Conservation (phyloP, 192 early-diverging fungal genomes). For the Backusella australiensis region DNA sequence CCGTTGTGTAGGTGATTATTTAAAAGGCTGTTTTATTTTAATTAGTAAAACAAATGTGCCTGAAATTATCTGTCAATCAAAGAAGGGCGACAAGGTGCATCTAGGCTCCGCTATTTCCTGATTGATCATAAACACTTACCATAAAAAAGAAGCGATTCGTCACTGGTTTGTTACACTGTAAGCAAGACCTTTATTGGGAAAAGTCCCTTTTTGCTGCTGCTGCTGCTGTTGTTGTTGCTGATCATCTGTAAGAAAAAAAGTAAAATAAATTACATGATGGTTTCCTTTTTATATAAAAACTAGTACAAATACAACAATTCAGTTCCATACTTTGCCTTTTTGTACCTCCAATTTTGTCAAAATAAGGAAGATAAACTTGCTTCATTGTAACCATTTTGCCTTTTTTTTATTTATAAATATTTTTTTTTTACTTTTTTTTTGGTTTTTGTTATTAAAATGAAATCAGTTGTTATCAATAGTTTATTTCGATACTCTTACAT, state of each 20-base stretch:
- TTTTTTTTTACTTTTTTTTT: not conserved
- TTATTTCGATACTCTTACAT: not conserved
- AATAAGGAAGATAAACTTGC: constrained; percentile 4
- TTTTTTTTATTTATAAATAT: constrained; percentile 5
- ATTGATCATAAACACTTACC: not conserved
- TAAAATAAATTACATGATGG: not conserved
- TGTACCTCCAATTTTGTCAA: not conserved
- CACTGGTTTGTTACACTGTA: not conserved
- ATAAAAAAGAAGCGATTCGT: not conserved
- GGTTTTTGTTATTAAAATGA: not conserved
- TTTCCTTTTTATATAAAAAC: constrained; percentile 5
- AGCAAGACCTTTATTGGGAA: not conserved
- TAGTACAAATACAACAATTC: not conserved
- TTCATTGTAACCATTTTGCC: constrained; percentile 1
- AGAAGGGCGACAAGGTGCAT: not conserved
- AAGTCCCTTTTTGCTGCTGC: not conserved
- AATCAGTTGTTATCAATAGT: not conserved
- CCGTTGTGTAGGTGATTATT: not conserved
- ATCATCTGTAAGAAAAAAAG: not conserved
- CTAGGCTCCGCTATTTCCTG: not conserved
- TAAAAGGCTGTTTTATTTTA: not conserved
- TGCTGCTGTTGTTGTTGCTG: not conserved
- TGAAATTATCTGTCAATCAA: not conserved
- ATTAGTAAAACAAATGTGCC: not conserved
- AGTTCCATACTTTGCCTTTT: not conserved